phyloP scores from a whole-genome alignment of 176 grass and related monocot species.

The Eleusine coracana region DNA sequence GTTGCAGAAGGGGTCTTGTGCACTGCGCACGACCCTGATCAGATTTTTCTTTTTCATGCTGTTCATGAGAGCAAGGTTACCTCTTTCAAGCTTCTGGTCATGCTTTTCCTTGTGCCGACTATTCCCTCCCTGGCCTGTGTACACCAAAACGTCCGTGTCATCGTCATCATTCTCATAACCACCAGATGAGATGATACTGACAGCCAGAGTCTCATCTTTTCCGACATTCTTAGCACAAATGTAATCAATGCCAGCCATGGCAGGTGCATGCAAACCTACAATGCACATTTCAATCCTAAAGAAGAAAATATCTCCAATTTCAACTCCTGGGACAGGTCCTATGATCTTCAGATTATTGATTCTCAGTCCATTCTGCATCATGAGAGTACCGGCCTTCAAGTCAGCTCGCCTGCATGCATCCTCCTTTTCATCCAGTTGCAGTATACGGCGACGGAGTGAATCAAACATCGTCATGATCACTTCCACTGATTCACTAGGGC shows the following conservation, averaged over 20 bases:
- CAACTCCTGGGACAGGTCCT: conserved; percentile 55
- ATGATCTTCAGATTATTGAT: conserved; percentile 53
- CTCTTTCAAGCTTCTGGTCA: conserved; percentile 56
- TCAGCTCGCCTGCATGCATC: conserved; percentile 39
- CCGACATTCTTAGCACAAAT: conserved; percentile 37
- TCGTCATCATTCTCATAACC: conserved; percentile 67
- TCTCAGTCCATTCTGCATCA: conserved; percentile 53
- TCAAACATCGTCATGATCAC: conserved; percentile 52
- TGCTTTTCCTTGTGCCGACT: conserved; percentile 54
- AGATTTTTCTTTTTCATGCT: conserved; percentile 60
- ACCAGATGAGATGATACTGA: conserved; percentile 57
- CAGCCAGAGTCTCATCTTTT: conserved; percentile 50
- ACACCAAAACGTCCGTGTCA: conserved; percentile 56
- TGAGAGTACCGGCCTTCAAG: conserved; percentile 53
- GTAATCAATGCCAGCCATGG: conserved; percentile 70
- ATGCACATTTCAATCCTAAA: conserved; percentile 68
- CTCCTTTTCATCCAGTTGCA: conserved; percentile 59
- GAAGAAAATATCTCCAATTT: conserved; percentile 69
- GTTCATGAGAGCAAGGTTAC: conserved; percentile 53
- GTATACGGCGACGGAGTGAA: conserved; percentile 51
- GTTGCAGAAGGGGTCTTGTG: conserved; percentile 41
- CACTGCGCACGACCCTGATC: conserved; percentile 72
- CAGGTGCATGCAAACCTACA: conserved; percentile 53
- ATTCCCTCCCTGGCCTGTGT: conserved; percentile 71
- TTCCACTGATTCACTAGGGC: conserved; percentile 47